These are phyloP conservation scores for Endothia cerciana DNA, from an alignment of 2,329 filamentous ascomycete species.

Conservation along the genomic window DNA sequence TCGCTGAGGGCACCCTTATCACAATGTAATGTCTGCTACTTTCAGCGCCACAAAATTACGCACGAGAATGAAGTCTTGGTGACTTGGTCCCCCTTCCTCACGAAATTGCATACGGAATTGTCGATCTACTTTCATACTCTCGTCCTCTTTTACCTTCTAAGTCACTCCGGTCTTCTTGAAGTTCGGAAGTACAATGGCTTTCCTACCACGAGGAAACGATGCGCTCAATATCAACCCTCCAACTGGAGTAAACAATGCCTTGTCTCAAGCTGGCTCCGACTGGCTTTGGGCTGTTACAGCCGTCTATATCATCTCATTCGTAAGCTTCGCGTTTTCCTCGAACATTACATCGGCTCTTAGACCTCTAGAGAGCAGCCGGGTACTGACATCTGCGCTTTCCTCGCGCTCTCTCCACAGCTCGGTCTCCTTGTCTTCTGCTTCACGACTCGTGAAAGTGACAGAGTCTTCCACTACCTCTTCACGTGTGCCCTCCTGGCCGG, in stretches of 20 bases:
- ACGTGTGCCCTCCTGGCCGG: conserved; percentile 50
- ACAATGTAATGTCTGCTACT: background rate
- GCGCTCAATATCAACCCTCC: background rate
- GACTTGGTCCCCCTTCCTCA: background rate
- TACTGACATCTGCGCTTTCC: background rate
- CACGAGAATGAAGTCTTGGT: background rate
- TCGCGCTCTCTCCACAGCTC: background rate
- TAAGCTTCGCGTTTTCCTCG: background rate
- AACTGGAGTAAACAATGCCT: background rate
- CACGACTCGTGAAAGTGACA: conserved; percentile 37
- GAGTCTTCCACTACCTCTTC: conserved; percentile 55
- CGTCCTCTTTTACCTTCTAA: background rate
- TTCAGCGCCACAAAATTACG: background rate
- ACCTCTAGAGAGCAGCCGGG: background rate
- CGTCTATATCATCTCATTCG: background rate
- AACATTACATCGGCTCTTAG: background rate
- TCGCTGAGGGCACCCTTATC: background rate
- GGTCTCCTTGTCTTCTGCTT: conserved; percentile 42
- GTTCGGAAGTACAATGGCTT: background rate
- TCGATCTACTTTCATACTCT: background rate
- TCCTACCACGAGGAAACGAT: background rate
- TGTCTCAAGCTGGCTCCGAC: background rate
- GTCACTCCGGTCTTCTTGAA: background rate
- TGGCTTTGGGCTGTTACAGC: background rate
- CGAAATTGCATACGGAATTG: background rate